Evolutionary conservation across 2,329 filamentous ascomycete genomes (phyloP), one percentile per base, ranked within the genome.

Genomic region (Penicillium sp.): DNA sequence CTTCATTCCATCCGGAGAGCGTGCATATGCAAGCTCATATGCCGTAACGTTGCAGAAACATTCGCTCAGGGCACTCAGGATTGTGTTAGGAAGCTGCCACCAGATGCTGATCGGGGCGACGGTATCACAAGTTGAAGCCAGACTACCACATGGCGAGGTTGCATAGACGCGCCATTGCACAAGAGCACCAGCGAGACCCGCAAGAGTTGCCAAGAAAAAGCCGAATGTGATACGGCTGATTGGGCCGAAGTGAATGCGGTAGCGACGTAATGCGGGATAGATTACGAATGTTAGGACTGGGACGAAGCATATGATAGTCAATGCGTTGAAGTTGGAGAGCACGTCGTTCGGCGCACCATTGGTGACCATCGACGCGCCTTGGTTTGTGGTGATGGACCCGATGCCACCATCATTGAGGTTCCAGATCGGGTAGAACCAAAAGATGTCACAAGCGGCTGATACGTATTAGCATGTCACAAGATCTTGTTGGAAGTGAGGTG

Each of bases 291-390:
- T 80, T 21, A 81, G 67, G n/a, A 82, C 57, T 0, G 79, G 79
- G 1, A 77, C 71, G 24, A 72, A 65, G 36, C 73, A 59, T 45
- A 82, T 80, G 60, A 81, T 80, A 46, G 75, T 77, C 7, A 81
- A 63, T 1, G 78, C 70, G 67, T 81, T 81, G 67, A 81, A 80
- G 68, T 81, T 81, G 61, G 56, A 68, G 36, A 81, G 71, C 9
- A 81, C 67, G 50, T 81, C 79, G 60, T 81, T 82, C 41, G 79
- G 79, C 1, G 77, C 77, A 27, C 79, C 79, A 48, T 80, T 73
- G 9, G 79, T 81, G 5, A 67, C 69, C 67, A 82, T 67, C 59
- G 78, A 77, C 11, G 78, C 80, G 10, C 72, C 76, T 64, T 81
- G 67, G 67, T 77, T 81, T 43, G 68, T 79, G 16, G 77, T 73